Evolutionary conservation across 2,329 filamentous ascomycete species (phyloP).

Genomic region (Didymella sp.): DNA sequence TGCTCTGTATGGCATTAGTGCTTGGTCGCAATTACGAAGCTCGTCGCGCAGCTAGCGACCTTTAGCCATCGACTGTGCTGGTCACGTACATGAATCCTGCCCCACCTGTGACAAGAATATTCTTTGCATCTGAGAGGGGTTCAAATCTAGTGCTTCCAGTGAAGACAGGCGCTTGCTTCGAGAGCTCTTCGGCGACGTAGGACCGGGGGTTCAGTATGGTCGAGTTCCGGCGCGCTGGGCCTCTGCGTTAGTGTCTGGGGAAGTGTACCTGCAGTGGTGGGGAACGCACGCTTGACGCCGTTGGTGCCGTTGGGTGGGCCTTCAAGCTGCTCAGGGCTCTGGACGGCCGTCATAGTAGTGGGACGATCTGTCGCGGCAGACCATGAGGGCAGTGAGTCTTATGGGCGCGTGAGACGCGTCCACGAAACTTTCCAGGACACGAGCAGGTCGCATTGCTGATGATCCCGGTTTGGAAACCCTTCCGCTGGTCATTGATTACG

Average conservation of each 20-base stretch:
- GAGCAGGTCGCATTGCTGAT: not conserved
- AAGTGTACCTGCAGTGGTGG: conserved; percentile 7
- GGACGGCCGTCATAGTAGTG: conserved; percentile 36
- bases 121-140: conserved; percentile 72
- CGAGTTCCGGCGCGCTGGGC: conserved; percentile 42
- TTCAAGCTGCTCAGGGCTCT: conserved; percentile 31
- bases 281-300: conserved; percentile 39
- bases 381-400: conserved; percentile 3
- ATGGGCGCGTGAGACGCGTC: conserved; percentile 7
- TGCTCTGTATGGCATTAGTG: conserved; percentile 61
- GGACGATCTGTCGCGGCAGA: not conserved
- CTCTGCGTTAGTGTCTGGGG: conserved; percentile 19
- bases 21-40: not conserved
- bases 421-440: not conserved
- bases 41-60: conserved; percentile 13
- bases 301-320: conserved; percentile 22
- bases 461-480: not conserved
- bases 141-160: conserved; percentile 74
- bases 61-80: conserved; percentile 5
- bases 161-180: conserved; percentile 74
- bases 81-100: conserved; percentile 80
- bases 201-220: conserved; percentile 52
- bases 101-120: conserved; percentile 84
- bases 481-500: conserved; percentile 10
- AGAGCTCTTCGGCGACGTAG: conserved; percentile 66